A percentile compares a stretch with the other conserved stretches of the same genome.
Conservation (phyloP, 2,329 filamentous ascomycete species). For the Ceratocystis cacaofunesta region DNA sequence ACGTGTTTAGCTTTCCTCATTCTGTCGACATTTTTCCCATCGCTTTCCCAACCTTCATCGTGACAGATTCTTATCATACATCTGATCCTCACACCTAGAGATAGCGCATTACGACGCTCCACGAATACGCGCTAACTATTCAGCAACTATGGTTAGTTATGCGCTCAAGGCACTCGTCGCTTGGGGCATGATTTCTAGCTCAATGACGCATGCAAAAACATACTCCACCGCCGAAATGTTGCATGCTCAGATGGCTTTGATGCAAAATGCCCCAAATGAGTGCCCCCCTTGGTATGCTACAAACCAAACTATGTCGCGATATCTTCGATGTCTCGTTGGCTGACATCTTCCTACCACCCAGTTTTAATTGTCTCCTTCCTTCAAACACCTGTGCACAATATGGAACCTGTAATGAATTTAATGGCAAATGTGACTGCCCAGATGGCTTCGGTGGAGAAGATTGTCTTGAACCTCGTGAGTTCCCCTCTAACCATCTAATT, state of each 20-base stretch:
- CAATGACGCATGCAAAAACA: conserved; percentile 29
- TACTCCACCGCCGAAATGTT: conserved; percentile 46
- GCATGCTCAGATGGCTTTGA: conserved; percentile 51
- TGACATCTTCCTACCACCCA: conserved; percentile 26
- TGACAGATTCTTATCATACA: background rate
- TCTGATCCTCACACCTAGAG: background rate
- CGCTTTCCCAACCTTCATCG: background rate
- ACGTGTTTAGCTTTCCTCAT: background rate
- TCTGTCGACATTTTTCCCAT: too few species aligned
- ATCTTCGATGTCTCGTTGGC: background rate
- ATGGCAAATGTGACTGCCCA: conserved; percentile 85
- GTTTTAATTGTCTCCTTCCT: conserved; percentile 96
- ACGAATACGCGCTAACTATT: background rate
- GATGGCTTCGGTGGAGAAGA: conserved; percentile 88
- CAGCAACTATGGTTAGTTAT: background rate
- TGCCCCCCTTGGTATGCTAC: conserved; percentile 58
- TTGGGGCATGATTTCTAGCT: background rate
- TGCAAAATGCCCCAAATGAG: conserved; percentile 57
- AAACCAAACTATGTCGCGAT: background rate
- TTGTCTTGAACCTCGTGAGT: conserved; percentile 64
- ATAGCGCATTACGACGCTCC: background rate
- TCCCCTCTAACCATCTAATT: background rate
- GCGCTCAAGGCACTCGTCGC: background rate
- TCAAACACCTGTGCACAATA: conserved; percentile 86
- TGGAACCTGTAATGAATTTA: conserved; percentile 73